phyloP scores from a whole-genome alignment of 139 green algal species.

The Chlorella ohadii region DNA sequence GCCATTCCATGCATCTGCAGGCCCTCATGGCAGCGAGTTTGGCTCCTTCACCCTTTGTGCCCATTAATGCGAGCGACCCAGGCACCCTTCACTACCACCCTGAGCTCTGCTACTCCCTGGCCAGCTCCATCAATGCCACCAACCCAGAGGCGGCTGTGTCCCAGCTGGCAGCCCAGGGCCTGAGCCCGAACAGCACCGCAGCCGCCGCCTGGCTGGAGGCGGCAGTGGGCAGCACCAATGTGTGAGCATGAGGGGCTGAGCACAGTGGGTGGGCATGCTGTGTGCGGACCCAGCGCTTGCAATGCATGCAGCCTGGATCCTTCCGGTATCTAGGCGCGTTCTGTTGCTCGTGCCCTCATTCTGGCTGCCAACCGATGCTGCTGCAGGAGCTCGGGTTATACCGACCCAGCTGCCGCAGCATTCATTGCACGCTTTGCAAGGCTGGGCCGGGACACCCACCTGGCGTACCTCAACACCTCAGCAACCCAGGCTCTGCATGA shows the following conservation, averaged over 20 bases:
- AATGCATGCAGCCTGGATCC: no score
- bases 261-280: no score
- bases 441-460: background rate
- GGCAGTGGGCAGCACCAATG: background rate
- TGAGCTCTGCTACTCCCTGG: background rate
- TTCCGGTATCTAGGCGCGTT: no score
- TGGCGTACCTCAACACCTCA: constrained; percentile 2
- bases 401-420: constrained; percentile 23
- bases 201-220: background rate
- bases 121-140: background rate
- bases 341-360: no score
- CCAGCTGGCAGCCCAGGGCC: background rate
- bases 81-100: background rate
- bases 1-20: no score
- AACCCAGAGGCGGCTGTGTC: background rate
- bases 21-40: no score
- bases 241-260: background rate
- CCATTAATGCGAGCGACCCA: background rate
- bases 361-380: no score
- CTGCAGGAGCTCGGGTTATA: background rate
- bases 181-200: background rate
- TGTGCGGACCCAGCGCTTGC: no score
- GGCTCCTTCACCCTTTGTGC: background rate
- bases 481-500: background rate
- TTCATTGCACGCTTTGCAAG: constrained; percentile 36